Conservation (phyloP, 2,329 filamentous ascomycete genomes). For the Akanthomyces lecanii region DNA sequence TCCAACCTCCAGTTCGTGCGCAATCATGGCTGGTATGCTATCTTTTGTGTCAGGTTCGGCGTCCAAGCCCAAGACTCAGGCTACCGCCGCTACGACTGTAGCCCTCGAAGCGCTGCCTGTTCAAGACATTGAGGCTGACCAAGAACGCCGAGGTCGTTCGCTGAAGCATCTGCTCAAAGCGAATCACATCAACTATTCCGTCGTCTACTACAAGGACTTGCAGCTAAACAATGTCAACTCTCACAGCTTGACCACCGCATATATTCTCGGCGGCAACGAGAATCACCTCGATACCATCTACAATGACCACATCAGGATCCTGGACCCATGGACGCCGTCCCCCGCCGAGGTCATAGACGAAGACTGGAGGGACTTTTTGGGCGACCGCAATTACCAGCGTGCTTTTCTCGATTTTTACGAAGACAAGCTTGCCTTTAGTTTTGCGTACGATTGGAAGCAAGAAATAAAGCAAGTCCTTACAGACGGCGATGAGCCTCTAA, state of each 20-base stretch:
- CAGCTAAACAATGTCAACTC: conserved; percentile 78
- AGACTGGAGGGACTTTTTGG: conserved; percentile 85
- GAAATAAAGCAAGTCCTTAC: conserved; percentile 76
- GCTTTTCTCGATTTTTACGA: conserved; percentile 96
- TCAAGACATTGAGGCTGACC: conserved; percentile 73
- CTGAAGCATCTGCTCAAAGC: conserved; percentile 87
- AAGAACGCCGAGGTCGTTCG: conserved; percentile 74
- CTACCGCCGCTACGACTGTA: conserved; percentile 18
- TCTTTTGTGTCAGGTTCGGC: conserved; percentile 27
- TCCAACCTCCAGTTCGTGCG: background rate
- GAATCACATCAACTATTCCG: conserved; percentile 85
- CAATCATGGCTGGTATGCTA: conserved; percentile 32
- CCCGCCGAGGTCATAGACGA: conserved; percentile 76
- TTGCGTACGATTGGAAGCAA: conserved; percentile 78
- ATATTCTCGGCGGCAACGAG: conserved; percentile 72
- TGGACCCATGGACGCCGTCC: conserved; percentile 79
- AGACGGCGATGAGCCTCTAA: conserved; percentile 66
- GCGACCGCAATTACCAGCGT: conserved; percentile 75
- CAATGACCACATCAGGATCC: conserved; percentile 64
- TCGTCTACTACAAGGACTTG: conserved; percentile 66
- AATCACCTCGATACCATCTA: conserved; percentile 76
- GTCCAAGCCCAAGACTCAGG: background rate
- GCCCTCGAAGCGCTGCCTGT: conserved; percentile 54
- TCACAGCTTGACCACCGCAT: conserved; percentile 80
- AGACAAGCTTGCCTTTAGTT: conserved; percentile 70